Evolutionary conservation across 2,329 filamentous ascomycete species (phyloP).

Genomic region (Aspergillus spinulosporus): DNA sequence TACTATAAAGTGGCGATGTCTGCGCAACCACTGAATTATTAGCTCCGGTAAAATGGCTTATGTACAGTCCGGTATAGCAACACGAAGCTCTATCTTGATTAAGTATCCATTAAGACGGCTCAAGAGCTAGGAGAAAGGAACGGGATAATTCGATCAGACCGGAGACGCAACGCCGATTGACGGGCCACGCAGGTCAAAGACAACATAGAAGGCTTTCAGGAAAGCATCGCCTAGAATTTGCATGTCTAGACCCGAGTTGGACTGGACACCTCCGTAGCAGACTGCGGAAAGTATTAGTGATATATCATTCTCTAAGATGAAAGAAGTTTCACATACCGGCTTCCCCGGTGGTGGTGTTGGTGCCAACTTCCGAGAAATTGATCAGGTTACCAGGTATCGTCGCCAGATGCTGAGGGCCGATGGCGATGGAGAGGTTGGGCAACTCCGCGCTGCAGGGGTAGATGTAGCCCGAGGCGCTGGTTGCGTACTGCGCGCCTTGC

Average conservation of each 20-base stretch:
- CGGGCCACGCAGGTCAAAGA: constrained; percentile 55
- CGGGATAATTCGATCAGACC: constrained; percentile 9
- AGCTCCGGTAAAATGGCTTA: not conserved
- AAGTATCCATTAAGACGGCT: constrained; percentile 10
- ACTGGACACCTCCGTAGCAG: constrained; percentile 62
- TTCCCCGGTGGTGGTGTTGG: constrained; percentile 43
- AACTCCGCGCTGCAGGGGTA: constrained; percentile 58
- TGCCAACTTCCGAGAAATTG: constrained; percentile 55
- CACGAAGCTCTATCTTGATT: constrained; percentile 12
- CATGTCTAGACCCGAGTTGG: constrained; percentile 56
- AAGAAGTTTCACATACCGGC: constrained; percentile 33
- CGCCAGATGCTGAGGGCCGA: constrained; percentile 52
- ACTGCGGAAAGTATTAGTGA: constrained; percentile 36
- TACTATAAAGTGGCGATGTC: no score
- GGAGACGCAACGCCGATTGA: constrained; percentile 56
- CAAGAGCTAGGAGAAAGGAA: not conserved
- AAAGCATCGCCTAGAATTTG: constrained; percentile 63
- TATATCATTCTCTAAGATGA: not conserved
- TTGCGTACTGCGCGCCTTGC: constrained; percentile 50
- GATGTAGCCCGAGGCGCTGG: constrained; percentile 51
- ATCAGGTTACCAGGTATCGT: constrained; percentile 58
- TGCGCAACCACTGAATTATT: not conserved
- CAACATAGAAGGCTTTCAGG: constrained; percentile 61
- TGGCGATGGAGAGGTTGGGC: constrained; percentile 58
- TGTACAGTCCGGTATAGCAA: constrained; percentile 4